phyloP scores from a whole-genome alignment of 805 yeast genomes.

The Yamadazyma nakazawae region DNA sequence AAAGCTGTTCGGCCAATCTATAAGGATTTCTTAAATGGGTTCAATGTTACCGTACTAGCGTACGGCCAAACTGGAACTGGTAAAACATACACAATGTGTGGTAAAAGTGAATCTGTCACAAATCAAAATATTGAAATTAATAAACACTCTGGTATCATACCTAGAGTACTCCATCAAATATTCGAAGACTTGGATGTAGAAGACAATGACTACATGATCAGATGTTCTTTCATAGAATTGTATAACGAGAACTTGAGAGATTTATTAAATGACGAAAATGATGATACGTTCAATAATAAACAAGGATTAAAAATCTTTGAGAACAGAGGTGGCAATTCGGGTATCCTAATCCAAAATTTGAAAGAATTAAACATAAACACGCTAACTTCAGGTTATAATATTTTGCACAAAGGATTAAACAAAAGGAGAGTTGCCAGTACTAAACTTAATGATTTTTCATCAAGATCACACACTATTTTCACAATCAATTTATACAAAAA shows the following conservation, averaged over 20 bases:
- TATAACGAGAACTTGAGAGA: constrained; percentile 86
- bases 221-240: constrained; percentile 77
- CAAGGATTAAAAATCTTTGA: constrained; percentile 40
- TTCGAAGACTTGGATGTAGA: constrained; percentile 45
- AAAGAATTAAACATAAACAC: constrained; percentile 56
- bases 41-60: constrained; percentile 76
- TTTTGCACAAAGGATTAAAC: constrained; percentile 55
- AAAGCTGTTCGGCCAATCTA: constrained; percentile 72
- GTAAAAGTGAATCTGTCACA: constrained; percentile 24
- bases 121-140: constrained; percentile 4
- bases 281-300: constrained; percentile 4
- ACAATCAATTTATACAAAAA: constrained; percentile 57
- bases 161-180: constrained; percentile 44
- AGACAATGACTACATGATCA: constrained; percentile 56
- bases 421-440: constrained; percentile 69
- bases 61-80: constrained; percentile 88
- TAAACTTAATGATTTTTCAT: constrained; percentile 67
- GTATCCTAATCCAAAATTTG: constrained; percentile 58
- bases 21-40: constrained; percentile 57
- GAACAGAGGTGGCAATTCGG: constrained; percentile 18
- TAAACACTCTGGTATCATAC: constrained; percentile 57
- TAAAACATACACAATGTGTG: constrained; percentile 74
- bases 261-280: constrained; percentile 51
- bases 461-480: constrained; percentile 76
- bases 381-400: constrained; percentile 53